Evolutionary conservation across 805 yeast genomes (phyloP).

Genomic region (Wickerhamiella domercqiae): DNA sequence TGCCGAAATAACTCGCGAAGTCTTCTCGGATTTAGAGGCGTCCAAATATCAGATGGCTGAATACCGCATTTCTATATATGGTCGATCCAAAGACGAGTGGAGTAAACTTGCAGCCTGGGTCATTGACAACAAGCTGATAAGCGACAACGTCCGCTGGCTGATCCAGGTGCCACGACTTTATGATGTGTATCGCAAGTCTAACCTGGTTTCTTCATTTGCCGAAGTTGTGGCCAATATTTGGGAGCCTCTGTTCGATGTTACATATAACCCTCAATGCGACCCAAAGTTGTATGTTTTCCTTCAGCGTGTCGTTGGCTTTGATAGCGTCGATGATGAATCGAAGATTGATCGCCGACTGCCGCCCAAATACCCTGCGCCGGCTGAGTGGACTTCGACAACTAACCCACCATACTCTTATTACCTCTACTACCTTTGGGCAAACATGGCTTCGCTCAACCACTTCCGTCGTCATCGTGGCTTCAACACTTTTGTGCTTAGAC

Average conservation of each 20-base stretch:
- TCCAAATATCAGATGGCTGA: conserved; percentile 97
- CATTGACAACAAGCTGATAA: conserved; percentile 74
- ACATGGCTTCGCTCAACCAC: conserved; percentile 70
- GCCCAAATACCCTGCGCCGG: conserved; percentile 73
- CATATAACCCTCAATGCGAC: conserved; percentile 66
- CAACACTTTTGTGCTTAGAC: conserved; percentile 87
- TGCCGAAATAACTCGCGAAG: conserved; percentile 90
- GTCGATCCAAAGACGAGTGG: conserved; percentile 85
- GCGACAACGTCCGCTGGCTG: conserved; percentile 94
- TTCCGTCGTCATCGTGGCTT: conserved; percentile 63
- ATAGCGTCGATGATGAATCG: conserved; percentile 96
- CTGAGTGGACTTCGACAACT: conserved; percentile 55
- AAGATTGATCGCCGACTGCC: conserved; percentile 74
- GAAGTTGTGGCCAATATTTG: conserved; percentile 69
- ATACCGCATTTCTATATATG: conserved; percentile 87
- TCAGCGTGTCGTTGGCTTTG: conserved; percentile 93
- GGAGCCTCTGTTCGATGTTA: conserved; percentile 79
- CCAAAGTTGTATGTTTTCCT: conserved; percentile 85
- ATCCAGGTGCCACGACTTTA: conserved; percentile 89
- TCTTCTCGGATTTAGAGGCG: conserved; percentile 82
- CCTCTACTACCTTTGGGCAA: conserved; percentile 75
- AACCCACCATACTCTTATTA: conserved; percentile 98
- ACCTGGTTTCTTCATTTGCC: conserved; percentile 53
- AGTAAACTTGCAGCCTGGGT: conserved; percentile 92
- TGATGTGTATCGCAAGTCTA: conserved; percentile 69